Base-by-base conservation (phyloP, 495 filamentous ascomycete genomes). In the Tetracladium marchalianum region DNA sequence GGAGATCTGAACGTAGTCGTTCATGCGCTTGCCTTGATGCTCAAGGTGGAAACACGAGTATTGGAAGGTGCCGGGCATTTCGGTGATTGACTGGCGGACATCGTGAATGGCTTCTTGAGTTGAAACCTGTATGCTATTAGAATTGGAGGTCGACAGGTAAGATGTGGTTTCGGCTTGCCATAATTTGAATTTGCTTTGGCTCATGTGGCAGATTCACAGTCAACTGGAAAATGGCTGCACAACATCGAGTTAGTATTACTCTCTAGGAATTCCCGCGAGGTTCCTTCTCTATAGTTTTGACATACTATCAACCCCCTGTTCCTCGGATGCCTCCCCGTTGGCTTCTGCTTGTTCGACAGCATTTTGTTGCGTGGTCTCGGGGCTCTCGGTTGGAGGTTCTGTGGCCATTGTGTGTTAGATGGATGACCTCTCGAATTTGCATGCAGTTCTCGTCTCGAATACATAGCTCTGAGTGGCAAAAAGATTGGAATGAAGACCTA, bases 21-120 rank as follows among this genome's bases (percentile, higher is more conserved):
- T 96, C 71, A 97, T 82, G 36, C 84, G 80, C 57, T 81, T 66
- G 44, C 84, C 83, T 16, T 87, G 78, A 67, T 85, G 79, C 61
- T 97, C 89, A 35, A 99, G 79, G 66, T 97, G 93, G 73, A 99
- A 99, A 70, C 93, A 99, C 35, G 93, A 90, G 69, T 97, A 96
- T 65, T 95, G 89, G 65, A 95, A 84, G 43, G 89, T 90, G 43
- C 81, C 74, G n/a, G 93, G 93, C 39, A 84, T 72, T 64, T 99
- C 93, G 63, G 95, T 83, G 59, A 99, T 84, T 24, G 92, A 92
- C 67, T 96, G 90, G 49, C 93, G 85, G 54, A 99, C 80, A 71
- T 99, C 93, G 65, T 99, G 93, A 39, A 97, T 81, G 61, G 95
- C 90, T 63, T 97, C 93, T 71, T 94, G 82, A 46, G 82, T 81